A percentile compares a stretch with the other conserved stretches of the same genome.
These are phyloP conservation scores for Calonectria crousiana DNA, from an alignment of 2,329 filamentous ascomycete genomes.

Conservation along the genomic window DNA sequence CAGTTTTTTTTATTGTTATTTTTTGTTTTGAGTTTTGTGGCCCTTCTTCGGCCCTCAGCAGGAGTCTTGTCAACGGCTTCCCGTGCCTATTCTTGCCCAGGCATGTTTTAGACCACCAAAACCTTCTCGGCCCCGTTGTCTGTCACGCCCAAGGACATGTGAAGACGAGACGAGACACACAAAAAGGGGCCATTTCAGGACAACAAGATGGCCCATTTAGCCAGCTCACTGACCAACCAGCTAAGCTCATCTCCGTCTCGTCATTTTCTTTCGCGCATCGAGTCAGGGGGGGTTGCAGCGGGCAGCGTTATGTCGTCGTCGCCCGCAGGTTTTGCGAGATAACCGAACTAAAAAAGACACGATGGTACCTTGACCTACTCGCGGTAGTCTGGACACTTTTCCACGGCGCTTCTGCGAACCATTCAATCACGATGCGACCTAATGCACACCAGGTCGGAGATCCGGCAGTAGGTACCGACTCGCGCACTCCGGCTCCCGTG, in stretches of 20 bases:
- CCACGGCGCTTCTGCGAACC: slow-evolving; percentile 8
- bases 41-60: not conserved
- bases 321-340: not conserved
- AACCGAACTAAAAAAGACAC: slow-evolving; percentile 11
- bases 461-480: not conserved
- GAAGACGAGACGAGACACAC: not conserved
- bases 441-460: slow-evolving; percentile 4
- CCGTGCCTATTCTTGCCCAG: not conserved
- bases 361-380: not conserved
- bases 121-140: not conserved
- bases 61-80: not conserved
- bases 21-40: slow-evolving; percentile 11
- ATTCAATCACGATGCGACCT: not conserved
- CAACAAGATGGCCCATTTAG: not conserved
- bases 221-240: not conserved
- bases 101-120: not conserved
- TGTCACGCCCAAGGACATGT: not conserved
- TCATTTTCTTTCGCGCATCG: slow-evolving; percentile 2
- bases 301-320: not conserved
- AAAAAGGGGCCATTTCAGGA: not conserved
- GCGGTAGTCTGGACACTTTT: slow-evolving; percentile 6
- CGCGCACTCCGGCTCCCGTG: not conserved
- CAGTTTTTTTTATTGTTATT: not conserved
- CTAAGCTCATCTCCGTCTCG: not conserved
- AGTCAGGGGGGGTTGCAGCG: not conserved